phyloP scores from a whole-genome alignment of 2,329 filamentous ascomycete genomes.

The Beauveria varroae region DNA sequence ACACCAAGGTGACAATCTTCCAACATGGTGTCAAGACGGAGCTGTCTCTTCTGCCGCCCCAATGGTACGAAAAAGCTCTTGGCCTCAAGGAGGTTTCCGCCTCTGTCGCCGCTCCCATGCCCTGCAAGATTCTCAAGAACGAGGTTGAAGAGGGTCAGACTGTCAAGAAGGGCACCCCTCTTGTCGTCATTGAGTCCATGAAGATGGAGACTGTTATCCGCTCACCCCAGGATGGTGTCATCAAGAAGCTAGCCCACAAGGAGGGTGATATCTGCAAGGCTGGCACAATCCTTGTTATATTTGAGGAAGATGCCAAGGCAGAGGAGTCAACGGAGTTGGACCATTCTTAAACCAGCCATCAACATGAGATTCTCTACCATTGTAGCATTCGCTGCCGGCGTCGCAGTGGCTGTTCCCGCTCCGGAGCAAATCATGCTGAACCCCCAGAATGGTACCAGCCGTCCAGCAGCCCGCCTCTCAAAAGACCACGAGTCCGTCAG shows the following conservation, averaged over 20 bases:
- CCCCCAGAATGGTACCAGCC: too few relatives aligned
- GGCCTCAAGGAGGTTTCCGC: slow-evolving; percentile 74
- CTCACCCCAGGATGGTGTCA: slow-evolving; percentile 63
- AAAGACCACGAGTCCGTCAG: too few relatives aligned
- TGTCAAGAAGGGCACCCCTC: slow-evolving; percentile 76
- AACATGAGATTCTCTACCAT: too few relatives aligned
- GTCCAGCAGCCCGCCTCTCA: too few relatives aligned
- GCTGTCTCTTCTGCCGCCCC: slow-evolving; percentile 51
- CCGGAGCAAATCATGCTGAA: too few relatives aligned
- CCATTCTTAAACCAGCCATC: too few relatives aligned
- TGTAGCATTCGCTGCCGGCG: too few relatives aligned
- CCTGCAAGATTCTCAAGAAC: slow-evolving; percentile 89
- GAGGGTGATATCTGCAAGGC: slow-evolving; percentile 75
- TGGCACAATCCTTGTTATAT: slow-evolving; percentile 66
- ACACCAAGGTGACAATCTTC: slow-evolving; percentile 67
- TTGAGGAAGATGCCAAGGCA: slow-evolving; percentile 45
- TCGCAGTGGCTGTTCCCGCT: too few relatives aligned
- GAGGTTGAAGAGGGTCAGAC: slow-evolving; percentile 74
- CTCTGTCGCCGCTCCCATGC: slow-evolving; percentile 89
- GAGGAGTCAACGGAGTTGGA: neutral
- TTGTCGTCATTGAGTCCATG: slow-evolving; percentile 89
- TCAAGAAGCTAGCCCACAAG: slow-evolving; percentile 67
- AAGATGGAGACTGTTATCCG: slow-evolving; percentile 85
- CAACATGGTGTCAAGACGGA: slow-evolving; percentile 57
- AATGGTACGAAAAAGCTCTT: slow-evolving; percentile 82